Conservation (phyloP, 2,329 filamentous ascomycete genomes). For the Diaporthe ilicicola region DNA sequence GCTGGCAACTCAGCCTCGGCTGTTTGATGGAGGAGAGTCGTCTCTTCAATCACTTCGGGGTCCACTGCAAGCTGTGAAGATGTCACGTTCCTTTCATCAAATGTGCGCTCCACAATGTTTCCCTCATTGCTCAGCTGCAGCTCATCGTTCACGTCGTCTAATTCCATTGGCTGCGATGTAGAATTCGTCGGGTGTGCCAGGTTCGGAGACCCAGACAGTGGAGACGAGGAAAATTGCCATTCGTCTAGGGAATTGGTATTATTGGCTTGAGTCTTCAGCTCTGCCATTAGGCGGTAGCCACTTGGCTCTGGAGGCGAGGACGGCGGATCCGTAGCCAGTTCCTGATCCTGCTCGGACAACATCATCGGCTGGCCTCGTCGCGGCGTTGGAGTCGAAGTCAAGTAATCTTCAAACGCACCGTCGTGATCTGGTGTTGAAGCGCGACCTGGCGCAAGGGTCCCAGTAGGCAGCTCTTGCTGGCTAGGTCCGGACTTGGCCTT, state of each 20-base stretch:
- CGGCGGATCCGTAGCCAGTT: slow-evolving; percentile 58
- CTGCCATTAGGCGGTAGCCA: slow-evolving; percentile 59
- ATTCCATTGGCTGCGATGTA: slow-evolving; percentile 36
- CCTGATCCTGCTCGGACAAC: slow-evolving; percentile 55
- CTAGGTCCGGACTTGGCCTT: slow-evolving; percentile 8
- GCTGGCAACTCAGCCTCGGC: background rate
- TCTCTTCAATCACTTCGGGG: slow-evolving; percentile 23
- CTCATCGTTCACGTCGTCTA: slow-evolving; percentile 35
- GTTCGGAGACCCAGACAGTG: slow-evolving; percentile 60
- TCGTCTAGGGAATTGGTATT: slow-evolving; percentile 51
- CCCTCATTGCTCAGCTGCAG: slow-evolving; percentile 34
- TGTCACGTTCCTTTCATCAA: background rate
- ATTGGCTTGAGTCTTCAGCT: slow-evolving; percentile 60
- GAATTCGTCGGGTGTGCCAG: slow-evolving; percentile 41
- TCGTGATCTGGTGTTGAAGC: slow-evolving; percentile 57
- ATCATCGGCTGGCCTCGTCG: slow-evolving; percentile 61
- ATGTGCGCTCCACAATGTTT: slow-evolving; percentile 5
- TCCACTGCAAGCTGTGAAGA: slow-evolving; percentile 9
- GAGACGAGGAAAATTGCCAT: slow-evolving; percentile 66
- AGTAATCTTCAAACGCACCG: slow-evolving; percentile 57
- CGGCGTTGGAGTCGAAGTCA: slow-evolving; percentile 69
- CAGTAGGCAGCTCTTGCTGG: slow-evolving; percentile 1
- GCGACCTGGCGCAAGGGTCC: slow-evolving; percentile 34
- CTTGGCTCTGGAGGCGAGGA: slow-evolving; percentile 67
- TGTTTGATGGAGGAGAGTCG: background rate